Evolutionary conservation across 345 rosid genomes (phyloP).

Genomic region (Populus euphratica): DNA sequence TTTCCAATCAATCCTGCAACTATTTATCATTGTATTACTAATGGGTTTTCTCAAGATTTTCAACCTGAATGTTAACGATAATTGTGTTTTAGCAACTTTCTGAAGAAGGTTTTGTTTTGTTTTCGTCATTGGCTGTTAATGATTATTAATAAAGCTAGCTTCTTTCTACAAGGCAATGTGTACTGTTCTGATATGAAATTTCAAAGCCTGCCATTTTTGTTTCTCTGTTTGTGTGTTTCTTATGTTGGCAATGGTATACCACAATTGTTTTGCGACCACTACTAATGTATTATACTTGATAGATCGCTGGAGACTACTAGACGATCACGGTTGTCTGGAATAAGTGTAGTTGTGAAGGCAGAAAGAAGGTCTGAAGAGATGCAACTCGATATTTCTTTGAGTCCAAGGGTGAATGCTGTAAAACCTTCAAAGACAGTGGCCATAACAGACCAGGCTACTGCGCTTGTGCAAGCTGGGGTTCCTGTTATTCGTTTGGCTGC

Average conservation of each 20-base stretch:
- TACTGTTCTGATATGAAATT: background rate
- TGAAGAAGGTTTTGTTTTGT: background rate
- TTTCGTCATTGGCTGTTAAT: background rate
- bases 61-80: background rate
- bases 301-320: slow-evolving; percentile 38
- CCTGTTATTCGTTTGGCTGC: slow-evolving; percentile 92
- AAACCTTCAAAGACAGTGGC: slow-evolving; percentile 95
- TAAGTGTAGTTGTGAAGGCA: slow-evolving; percentile 44
- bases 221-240: background rate
- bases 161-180: background rate
- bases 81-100: background rate
- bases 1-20: background rate
- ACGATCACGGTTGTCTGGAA: slow-evolving; percentile 24
- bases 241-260: background rate
- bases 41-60: background rate
- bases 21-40: background rate
- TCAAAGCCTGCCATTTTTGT: background rate
- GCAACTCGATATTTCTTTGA: slow-evolving; percentile 64
- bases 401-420: slow-evolving; percentile 78
- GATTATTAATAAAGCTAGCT: background rate
- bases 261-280: background rate
- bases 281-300: background rate
- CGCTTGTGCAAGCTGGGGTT: slow-evolving; percentile 82
- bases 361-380: slow-evolving; percentile 29
- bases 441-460: slow-evolving; percentile 86